Evolutionary conservation across 257 asterid genomes (phyloP).

Genomic region (Coffea eugenioides): DNA sequence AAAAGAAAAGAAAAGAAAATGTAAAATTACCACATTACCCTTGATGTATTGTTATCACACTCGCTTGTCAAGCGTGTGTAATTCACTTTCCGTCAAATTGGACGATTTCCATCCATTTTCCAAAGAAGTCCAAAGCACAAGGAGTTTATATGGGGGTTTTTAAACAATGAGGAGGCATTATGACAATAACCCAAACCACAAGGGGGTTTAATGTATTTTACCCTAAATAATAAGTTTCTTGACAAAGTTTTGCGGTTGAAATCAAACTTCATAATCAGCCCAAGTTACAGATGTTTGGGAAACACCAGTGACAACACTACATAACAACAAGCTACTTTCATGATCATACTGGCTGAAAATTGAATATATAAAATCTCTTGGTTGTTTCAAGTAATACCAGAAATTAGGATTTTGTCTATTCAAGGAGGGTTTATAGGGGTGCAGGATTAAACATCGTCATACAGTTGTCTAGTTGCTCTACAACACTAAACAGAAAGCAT

Average conservation of each 20-base stretch:
- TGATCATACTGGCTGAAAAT: neutral
- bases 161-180: no score
- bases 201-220: no score
- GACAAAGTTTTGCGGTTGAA: neutral
- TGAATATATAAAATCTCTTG: neutral
- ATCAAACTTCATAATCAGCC: neutral
- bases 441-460: no score
- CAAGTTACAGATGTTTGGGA: neutral
- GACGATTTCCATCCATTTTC: no score
- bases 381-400: neutral
- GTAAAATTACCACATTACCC: no score
- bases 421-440: neutral
- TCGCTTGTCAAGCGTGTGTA: no score
- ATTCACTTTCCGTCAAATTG: no score
- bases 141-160: no score
- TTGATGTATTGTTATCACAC: no score
- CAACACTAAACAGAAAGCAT: neutral
- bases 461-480: neutral
- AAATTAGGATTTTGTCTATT: neutral
- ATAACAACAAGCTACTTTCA: neutral
- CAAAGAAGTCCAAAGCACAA: no score
- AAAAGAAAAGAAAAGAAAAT: no score
- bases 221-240: neutral
- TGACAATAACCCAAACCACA: no score
- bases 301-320: neutral